These are phyloP conservation scores for Populus deltoides DNA, from an alignment of 345 rosid species.

Conservation along the genomic window DNA sequence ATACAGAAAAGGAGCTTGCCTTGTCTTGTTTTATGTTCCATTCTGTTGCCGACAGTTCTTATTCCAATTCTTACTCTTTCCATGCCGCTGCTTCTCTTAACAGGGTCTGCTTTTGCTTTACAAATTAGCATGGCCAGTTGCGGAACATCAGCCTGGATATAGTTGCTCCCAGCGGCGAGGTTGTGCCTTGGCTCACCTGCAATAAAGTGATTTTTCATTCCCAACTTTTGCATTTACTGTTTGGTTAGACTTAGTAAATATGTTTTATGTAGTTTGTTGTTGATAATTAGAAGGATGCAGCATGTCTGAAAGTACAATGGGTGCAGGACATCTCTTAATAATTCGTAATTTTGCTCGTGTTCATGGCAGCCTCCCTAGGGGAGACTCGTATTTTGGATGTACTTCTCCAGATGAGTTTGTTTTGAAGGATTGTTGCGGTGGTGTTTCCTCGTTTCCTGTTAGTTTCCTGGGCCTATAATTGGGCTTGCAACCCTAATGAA, in stretches of 20 bases:
- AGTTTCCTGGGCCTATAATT: not conserved
- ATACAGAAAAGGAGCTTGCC: not conserved
- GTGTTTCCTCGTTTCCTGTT: not conserved
- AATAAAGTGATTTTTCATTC: not conserved
- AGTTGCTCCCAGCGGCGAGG: not conserved
- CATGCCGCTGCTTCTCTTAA: not conserved
- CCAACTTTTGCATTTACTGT: not conserved
- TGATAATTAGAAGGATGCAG: not conserved
- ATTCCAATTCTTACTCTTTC: not conserved
- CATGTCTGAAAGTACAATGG: not conserved
- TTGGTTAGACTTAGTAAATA: not conserved
- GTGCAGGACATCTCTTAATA: not conserved
- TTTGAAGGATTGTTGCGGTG: not conserved
- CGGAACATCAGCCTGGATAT: not conserved
- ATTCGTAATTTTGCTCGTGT: not conserved
- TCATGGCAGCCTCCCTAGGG: not conserved
- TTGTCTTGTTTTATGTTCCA: not conserved
- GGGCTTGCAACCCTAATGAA: not conserved
- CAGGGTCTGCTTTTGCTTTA: not conserved
- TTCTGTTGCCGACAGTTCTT: not conserved
- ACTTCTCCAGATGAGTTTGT: not conserved
- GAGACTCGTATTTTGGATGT: not conserved
- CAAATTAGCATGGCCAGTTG: not conserved
- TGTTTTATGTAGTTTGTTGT: not conserved
- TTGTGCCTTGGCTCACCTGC: not conserved